phyloP scores from a whole-genome alignment of 768 basidiomycete species.

The Punctularia strigosozonata region DNA sequence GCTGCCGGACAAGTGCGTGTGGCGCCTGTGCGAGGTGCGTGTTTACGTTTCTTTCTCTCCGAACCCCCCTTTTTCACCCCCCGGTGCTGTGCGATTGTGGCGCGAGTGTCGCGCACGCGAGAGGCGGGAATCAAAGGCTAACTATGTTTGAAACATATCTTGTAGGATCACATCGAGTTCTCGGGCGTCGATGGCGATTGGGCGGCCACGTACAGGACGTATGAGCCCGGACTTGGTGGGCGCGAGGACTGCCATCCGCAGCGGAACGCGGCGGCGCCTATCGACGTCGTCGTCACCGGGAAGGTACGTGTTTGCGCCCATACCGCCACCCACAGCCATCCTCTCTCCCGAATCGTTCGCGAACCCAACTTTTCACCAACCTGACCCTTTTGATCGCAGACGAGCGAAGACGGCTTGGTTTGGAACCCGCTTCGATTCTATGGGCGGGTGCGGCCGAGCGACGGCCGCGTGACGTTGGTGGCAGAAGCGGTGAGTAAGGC shows the following conservation, averaged over 20 bases:
- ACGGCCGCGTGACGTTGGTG: slow-evolving; percentile 45
- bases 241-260: no score
- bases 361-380: slow-evolving; percentile 31
- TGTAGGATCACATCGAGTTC: slow-evolving; percentile 19
- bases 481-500: slow-evolving; percentile 36
- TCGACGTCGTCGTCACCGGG: slow-evolving; percentile 43
- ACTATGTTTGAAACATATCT: not conserved
- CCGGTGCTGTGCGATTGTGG: no score
- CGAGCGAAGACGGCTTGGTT: no score
- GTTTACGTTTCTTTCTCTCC: not conserved
- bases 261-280: slow-evolving; percentile 13
- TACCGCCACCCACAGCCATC: not conserved
- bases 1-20: slow-evolving; percentile 28
- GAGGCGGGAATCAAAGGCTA: no score
- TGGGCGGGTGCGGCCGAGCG: slow-evolving; percentile 45
- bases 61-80: no score
- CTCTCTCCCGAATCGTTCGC: slow-evolving; percentile 1
- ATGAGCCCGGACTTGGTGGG: slow-evolving; percentile 12
- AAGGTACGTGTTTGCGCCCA: slow-evolving; percentile 28
- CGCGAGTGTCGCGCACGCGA: no score
- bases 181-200: slow-evolving; percentile 22
- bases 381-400: no score
- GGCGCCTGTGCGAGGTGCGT: slow-evolving; percentile 20
- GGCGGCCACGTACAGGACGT: slow-evolving; percentile 27
- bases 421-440: slow-evolving; percentile 48